These are phyloP conservation scores for Aegilops tauschii DNA, from an alignment of 176 grass and related monocot genomes.

Conservation along the genomic window DNA sequence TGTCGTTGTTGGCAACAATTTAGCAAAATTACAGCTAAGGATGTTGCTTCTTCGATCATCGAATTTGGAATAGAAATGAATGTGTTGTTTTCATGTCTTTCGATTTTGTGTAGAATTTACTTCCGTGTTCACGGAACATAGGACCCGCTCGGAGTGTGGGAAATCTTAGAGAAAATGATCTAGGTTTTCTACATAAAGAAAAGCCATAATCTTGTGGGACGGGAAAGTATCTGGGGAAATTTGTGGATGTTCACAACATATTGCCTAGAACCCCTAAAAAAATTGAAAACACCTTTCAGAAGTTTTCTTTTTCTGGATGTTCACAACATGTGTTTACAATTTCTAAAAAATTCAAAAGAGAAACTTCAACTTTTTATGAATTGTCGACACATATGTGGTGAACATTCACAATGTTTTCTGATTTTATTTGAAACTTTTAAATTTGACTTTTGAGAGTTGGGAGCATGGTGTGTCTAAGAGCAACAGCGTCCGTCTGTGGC, in stretches of 20 bases:
- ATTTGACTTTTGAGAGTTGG: not conserved
- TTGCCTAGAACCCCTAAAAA: too few relatives aligned
- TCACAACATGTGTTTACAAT: too few relatives aligned
- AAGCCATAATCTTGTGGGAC: not conserved
- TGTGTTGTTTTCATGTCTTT: not conserved
- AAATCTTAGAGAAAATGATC: not conserved
- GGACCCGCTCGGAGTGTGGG: not conserved
- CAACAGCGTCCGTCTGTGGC: too few relatives aligned
- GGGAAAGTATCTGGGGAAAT: not conserved
- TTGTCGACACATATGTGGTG: too few relatives aligned
- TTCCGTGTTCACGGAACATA: not conserved
- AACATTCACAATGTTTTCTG: too few relatives aligned
- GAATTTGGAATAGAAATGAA: not conserved
- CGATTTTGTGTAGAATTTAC: not conserved
- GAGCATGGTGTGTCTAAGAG: not conserved
- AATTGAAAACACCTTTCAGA: too few relatives aligned
- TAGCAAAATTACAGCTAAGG: not conserved
- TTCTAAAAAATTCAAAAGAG: too few relatives aligned
- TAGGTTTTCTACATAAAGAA: not conserved
- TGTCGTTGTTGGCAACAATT: not conserved
- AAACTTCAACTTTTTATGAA: too few relatives aligned
- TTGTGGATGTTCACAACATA: not conserved
- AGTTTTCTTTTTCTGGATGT: too few relatives aligned
- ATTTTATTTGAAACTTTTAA: not conserved
- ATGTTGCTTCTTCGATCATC: not conserved